These are phyloP conservation scores for Picochlorum sp. DNA, from an alignment of 139 green algal genomes.

Conservation along the genomic window DNA sequence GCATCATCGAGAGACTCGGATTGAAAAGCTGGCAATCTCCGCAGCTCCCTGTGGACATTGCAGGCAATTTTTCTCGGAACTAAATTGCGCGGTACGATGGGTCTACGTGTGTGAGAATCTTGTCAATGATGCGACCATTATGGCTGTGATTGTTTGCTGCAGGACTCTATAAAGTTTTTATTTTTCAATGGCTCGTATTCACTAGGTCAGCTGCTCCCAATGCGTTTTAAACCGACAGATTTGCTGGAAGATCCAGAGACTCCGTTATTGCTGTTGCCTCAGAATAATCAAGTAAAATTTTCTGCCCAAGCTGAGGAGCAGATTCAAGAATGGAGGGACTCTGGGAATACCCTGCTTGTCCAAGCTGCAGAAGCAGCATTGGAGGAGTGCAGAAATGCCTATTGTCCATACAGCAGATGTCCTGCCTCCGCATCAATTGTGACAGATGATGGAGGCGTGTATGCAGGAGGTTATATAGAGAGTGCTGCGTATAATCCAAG, in stretches of 20 bases:
- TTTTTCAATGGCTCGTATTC: constrained; percentile 40
- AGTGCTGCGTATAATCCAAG: constrained; percentile 80
- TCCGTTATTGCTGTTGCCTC: constrained; percentile 61
- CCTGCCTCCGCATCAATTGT: constrained; percentile 58
- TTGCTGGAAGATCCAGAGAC: constrained; percentile 34
- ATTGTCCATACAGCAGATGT: constrained; percentile 30
- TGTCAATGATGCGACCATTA: not conserved
- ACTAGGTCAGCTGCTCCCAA: constrained; percentile 59
- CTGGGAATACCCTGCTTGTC: constrained; percentile 9
- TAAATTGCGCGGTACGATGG: constrained; percentile 51
- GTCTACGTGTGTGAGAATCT: not conserved
- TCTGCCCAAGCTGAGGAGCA: constrained; percentile 10
- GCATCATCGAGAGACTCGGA: constrained; percentile 41
- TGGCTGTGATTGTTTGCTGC: not conserved
- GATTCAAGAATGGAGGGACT: constrained; percentile 4
- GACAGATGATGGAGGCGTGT: constrained; percentile 34
- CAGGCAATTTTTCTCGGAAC: constrained; percentile 73
- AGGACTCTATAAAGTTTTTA: constrained; percentile 43
- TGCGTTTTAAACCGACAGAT: constrained; percentile 65
- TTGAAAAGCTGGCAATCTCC: constrained; percentile 55
- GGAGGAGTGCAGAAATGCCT: constrained; percentile 17
- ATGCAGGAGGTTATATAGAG: constrained; percentile 64
- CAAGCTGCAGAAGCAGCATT: constrained; percentile 35
- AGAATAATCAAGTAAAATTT: constrained; percentile 49
- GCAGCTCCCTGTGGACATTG: constrained; percentile 81